Conservation (phyloP, 306 rosid genomes). For the Quercus parvula region DNA sequence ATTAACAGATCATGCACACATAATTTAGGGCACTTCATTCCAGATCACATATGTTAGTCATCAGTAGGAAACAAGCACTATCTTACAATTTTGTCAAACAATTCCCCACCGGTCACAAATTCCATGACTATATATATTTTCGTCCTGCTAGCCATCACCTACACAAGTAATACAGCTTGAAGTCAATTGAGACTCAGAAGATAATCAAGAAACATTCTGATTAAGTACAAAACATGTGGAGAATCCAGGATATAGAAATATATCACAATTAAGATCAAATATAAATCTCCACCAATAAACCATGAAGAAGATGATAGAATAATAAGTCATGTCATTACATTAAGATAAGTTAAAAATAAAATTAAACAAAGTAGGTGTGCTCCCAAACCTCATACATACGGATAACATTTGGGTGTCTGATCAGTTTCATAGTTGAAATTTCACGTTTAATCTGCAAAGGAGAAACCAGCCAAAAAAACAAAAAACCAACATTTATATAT, state of each 20-base stretch:
- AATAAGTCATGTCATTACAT: neutral
- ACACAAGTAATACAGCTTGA: conserved; percentile 30
- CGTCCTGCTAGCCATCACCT: conserved; percentile 97
- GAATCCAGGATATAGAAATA: conserved; percentile 14
- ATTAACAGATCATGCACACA: neutral
- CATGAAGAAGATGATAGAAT: neutral
- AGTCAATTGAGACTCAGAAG: conserved; percentile 19
- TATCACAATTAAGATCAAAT: neutral
- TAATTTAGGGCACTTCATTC: neutral
- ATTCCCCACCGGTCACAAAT: conserved; percentile 91
- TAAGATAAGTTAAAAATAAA: neutral
- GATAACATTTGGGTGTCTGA: conserved; percentile 90
- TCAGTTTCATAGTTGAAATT: conserved; percentile 90
- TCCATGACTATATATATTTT: conserved; percentile 93
- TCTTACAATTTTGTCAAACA: conserved; percentile 91
- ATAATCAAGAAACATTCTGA: conserved; percentile 4
- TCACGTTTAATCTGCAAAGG: conserved; percentile 87
- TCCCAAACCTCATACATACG: conserved; percentile 86
- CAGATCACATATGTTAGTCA: neutral
- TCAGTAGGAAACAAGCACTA: conserved; percentile 5
- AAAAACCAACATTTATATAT: neutral
- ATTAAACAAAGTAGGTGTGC: neutral
- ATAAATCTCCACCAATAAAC: neutral
- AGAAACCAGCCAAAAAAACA: conserved; percentile 2
- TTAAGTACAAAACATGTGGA: neutral